Percentiles rank a stretch among this genome's conserved stretches.
phyloP scores from a whole-genome alignment of 495 filamentous ascomycete species.

The Pseudomonodictys pantanalensis region DNA sequence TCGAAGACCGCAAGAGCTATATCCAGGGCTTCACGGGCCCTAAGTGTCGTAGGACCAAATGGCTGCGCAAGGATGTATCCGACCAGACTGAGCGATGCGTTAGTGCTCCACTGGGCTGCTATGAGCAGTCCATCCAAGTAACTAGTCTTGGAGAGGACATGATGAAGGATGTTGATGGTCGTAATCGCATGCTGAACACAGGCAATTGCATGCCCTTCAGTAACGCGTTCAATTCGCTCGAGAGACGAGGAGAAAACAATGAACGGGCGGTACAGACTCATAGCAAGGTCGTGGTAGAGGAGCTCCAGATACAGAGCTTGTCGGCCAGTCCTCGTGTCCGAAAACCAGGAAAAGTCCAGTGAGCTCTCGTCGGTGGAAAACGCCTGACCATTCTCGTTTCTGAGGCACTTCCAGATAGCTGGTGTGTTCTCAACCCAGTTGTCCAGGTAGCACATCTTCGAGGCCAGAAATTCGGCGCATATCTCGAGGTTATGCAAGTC shows the following conservation, averaged over 20 bases:
- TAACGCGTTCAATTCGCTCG: conserved; percentile 20
- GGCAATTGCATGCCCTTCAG: conserved; percentile 38
- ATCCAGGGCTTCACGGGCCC: conserved; percentile 44
- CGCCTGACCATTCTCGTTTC: conserved; percentile 39
- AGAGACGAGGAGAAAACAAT: conserved; percentile 41
- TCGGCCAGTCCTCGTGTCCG: conserved; percentile 47
- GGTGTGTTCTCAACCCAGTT: conserved; percentile 46
- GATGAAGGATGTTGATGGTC: conserved; percentile 51
- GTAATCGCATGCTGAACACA: conserved; percentile 51
- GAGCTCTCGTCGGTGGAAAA: conserved; percentile 45
- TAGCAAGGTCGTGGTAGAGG: conserved; percentile 48
- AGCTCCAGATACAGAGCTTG: conserved; percentile 54
- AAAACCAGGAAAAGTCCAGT: conserved; percentile 44
- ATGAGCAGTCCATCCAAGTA: conserved; percentile 52
- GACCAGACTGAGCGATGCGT: conserved; percentile 49
- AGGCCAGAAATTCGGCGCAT: conserved; percentile 38
- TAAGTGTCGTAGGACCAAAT: conserved; percentile 20
- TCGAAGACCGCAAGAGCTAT: conserved; percentile 47
- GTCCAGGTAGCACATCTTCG: conserved; percentile 31
- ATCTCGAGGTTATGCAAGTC: conserved; percentile 23
- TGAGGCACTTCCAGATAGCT: conserved; percentile 39
- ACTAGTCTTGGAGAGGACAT: conserved; percentile 46
- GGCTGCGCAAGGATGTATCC: conserved; percentile 52
- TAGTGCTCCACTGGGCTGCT: conserved; percentile 54
- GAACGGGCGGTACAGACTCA: conserved; percentile 50